Evolutionary conservation across 1,139 yeast genomes (phyloP), one percentile per base, ranked within the genome.

Genomic region (Candida buenavistaensis): DNA sequence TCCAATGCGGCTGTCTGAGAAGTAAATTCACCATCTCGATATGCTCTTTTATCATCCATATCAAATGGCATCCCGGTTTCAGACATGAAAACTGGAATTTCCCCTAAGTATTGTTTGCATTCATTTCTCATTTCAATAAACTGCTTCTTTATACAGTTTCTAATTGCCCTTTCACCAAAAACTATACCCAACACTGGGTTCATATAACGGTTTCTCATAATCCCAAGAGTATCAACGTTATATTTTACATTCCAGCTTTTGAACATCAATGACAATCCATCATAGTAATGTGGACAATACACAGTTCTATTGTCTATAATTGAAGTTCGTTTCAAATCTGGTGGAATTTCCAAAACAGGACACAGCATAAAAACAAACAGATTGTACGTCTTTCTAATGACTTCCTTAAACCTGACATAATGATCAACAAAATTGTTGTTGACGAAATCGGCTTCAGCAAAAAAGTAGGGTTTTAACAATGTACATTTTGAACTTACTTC

Each of bases 1-100:
- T 90, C 97, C 57, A 87, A 63, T 0, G 97, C 96, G 5, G 76
- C 68, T 3, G 85, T 82, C 52, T 90, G 97, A 1, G 87, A 72
- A 9, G 69, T 59, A 52, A 78, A 89, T 42, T 79, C 75, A 1
- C 90, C 88, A 36, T 68, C 71, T 1, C 55, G 53, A 51, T 76
- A 89, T 0, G 96, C 86, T 30, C 62, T 64, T 49, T 82, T 83
- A 40, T 75, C 72, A 54, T 90, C 92, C 95, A 90, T 85, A 57
- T 92, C 96, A 57, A 82, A 88, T 2, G 98, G 97, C 82, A 90
- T 86, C 3, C 98, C 98, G n/a, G 92, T 89, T 58, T 90, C 98
- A 1, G 95, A 80, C 70, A 92, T 79, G 26, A 90, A 62, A 6
- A 84, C 75, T 0, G 96, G 95, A 8, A 85, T 64, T 1, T 51